Base-by-base conservation (phyloP, 2,329 filamentous ascomycete genomes). In the Fusarium setosum region DNA sequence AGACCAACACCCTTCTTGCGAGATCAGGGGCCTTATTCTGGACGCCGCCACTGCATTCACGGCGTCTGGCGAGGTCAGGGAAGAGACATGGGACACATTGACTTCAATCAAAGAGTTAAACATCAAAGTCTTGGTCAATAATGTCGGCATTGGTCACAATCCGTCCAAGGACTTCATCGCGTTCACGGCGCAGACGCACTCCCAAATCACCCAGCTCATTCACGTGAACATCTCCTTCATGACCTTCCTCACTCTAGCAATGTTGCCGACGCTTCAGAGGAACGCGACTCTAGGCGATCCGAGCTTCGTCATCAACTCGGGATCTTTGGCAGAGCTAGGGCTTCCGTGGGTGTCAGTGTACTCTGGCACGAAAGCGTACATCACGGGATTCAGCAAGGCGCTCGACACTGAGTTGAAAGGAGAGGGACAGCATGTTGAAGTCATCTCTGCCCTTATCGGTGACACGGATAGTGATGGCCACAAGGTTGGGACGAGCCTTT, bases 191-290 rank as follows among this genome's bases (percentile, higher is more conserved):
- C 50, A 54, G 18, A 54, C 50, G 6, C 50, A 37, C 5, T 20
- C 17, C 37, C 37, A 53, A 44, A 53, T 44, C 37, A 23, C 37
- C 2, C 50, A 53, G 24, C 50, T 53, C 35, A 41, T 53, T 15
- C 37, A 53, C 24, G 37, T 53, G 37, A 53, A 53, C 50, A 53
- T 53, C 13, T 53, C 26, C 2, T 53, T 53, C 37, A 44, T 53
- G 50, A 44, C 50, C 6, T 41, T 53, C 7, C 50, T 53, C 17
- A 53, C 50, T 1, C 37, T 44, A 12, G 50, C 37, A n/a, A 11
- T 53, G 10, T 21, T 53, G 18, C 50, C 50, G 2, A 42, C 26
- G 17, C 50, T 53, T 10, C 37, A 53, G 29, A 35, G 37, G 3
- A 34, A 24, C 17, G 24, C 50, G 12, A 17, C 24, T 10, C 9